phyloP scores from a whole-genome alignment of 495 filamentous ascomycete genomes.

The Aspergillus bridgeri region DNA sequence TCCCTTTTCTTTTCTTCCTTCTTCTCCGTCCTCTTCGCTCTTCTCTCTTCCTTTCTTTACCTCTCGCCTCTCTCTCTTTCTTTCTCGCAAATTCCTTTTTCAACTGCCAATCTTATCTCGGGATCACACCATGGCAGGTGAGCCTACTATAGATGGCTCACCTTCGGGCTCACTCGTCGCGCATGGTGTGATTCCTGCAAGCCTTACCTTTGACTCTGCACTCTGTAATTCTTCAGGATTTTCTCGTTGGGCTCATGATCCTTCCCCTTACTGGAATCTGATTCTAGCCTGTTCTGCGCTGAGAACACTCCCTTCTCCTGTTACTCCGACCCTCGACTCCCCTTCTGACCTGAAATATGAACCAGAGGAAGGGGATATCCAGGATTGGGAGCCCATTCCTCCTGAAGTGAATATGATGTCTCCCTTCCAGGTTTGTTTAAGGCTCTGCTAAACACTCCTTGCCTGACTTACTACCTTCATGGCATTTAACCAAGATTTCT shows the following conservation, averaged over 20 bases:
- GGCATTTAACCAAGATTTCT: not conserved
- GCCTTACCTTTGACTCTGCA: not conserved
- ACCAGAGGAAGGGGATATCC: not conserved
- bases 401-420: not conserved
- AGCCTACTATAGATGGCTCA: not conserved
- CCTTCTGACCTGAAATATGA: not conserved
- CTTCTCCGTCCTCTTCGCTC: not conserved
- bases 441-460: not conserved
- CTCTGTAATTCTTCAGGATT: not conserved
- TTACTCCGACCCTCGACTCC: too few relatives aligned
- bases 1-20: constrained; percentile 1
- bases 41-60: not conserved
- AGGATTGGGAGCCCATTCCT: not conserved
- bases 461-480: too few relatives aligned
- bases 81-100: too few relatives aligned
- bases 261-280: constrained; percentile 7
- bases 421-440: not conserved
- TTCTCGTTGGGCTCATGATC: constrained; percentile 7
- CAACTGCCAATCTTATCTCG: too few relatives aligned
- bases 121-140: not conserved
- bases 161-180: not conserved
- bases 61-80: not conserved
- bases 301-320: not conserved
- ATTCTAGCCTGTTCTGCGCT: not conserved
- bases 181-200: not conserved